Conservation (phyloP, 306 rosid species). For the Corylus americana region DNA sequence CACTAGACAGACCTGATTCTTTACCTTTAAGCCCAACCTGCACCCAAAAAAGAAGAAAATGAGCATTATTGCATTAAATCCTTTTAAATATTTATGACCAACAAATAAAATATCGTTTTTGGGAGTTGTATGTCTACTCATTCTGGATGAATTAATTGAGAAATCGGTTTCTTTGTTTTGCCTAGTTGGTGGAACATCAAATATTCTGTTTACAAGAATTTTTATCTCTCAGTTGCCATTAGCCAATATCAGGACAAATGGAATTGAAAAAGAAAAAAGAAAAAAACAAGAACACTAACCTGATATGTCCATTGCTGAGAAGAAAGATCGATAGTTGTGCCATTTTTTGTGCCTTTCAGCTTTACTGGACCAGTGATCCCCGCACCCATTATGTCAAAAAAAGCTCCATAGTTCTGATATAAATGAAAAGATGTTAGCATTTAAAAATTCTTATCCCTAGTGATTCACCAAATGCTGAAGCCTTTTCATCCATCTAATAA, state of each 20-base stretch:
- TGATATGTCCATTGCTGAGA: constrained; percentile 86
- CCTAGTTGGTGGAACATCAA: not conserved
- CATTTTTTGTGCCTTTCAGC: constrained; percentile 59
- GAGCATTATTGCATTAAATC: constrained; percentile 19
- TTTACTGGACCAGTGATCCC: constrained; percentile 91
- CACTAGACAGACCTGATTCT: constrained; percentile 55
- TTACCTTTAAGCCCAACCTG: constrained; percentile 92
- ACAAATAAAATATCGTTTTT: not conserved
- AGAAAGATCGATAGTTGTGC: constrained; percentile 65
- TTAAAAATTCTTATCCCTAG: not conserved
- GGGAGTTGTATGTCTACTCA: not conserved
- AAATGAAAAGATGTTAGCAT: constrained; percentile 18
- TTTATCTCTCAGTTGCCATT: not conserved
- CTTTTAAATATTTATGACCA: not conserved
- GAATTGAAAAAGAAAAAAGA: not conserved
- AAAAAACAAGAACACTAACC: constrained; percentile 40
- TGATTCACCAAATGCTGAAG: constrained; percentile 5
- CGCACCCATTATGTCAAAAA: constrained; percentile 67
- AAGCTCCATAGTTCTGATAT: constrained; percentile 79
- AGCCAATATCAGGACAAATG: not conserved
- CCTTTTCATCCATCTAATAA: not conserved
- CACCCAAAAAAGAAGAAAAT: constrained; percentile 16
- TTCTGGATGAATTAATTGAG: not conserved
- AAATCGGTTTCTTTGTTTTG: not conserved
- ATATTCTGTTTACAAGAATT: not conserved